Base-by-base conservation (phyloP, 2,329 filamentous ascomycete species). In the Fusarium begoniae region DNA sequence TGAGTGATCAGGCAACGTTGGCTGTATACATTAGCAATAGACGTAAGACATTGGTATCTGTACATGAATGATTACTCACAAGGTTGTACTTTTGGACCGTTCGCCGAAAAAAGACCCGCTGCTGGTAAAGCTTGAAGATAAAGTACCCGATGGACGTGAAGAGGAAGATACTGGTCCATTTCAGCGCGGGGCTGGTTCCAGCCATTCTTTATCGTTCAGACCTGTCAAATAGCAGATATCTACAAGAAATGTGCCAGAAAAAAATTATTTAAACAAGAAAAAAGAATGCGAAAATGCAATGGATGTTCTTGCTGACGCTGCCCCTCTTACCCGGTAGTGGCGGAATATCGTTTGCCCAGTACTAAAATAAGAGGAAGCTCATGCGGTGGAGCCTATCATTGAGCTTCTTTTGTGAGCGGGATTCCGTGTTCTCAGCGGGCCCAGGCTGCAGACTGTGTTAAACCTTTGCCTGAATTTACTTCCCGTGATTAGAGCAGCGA, bases 161-260 rank as follows among this genome's bases (percentile, higher is more conserved):
- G 14, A 47, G 4, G 2, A 63, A 30, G n/a, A 63, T 26, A 2
- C 53, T 11, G 41, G 18, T 26, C 60, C 40, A 59, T 43, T 43
- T 24, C 26, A 44, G 8, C 7, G 17, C 3, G 3, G 22, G n/a
- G 15, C 9, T 12, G 2, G 26, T 20, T 32, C 8, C 22, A 44
- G 12, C 26, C 53, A 43, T 56, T 10, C 2, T 56, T 15, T 18
- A 8, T 18, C 22, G 8, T 2, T 13, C 26, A 24, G 26, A 7
- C 5, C 8, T 4, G 2, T 12, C 9, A 2, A 14, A 28, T 6
- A n/a, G 20, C 2, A 2, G 3, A 9, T 37, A 22, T 17, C 11
- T 22, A 28, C 24, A 13, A 13, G 18, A 54, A 9, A 35, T 3
- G 13, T 22, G 11, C 11, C 1, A 10, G 4, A 1, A 28, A 3